These are phyloP conservation scores for Fomitopsis schrenkii DNA, from an alignment of 1,284 basidiomycete genomes.

Conservation along the genomic window DNA sequence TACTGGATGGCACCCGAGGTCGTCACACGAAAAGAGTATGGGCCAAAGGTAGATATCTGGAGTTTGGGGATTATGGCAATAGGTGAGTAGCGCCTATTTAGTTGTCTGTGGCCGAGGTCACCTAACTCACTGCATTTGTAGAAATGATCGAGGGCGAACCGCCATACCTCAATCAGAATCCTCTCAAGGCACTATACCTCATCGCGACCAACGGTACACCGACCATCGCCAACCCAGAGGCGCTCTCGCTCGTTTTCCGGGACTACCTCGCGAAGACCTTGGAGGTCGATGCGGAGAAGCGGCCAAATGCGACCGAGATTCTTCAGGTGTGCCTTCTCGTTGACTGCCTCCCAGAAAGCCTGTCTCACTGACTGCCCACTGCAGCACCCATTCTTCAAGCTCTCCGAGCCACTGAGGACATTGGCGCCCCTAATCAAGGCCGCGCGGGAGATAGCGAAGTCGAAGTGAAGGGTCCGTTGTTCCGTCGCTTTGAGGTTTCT, in stretches of 20 bases:
- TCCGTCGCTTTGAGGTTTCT: neutral
- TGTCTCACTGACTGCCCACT: neutral
- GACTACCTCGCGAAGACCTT: constrained; percentile 90
- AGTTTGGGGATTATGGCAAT: constrained; percentile 99
- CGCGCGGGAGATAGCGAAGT: constrained; percentile 80
- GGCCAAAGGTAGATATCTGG: constrained; percentile 99
- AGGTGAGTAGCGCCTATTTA: constrained; percentile 40
- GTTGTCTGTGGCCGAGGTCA: no score
- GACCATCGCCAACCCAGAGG: constrained; percentile 93
- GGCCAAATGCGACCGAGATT: constrained; percentile 84
- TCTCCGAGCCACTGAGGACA: constrained; percentile 83
- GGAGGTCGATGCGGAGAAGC: constrained; percentile 92
- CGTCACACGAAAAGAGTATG: constrained; percentile 97
- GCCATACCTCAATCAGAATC: constrained; percentile 96
- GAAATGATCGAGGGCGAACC: constrained; percentile 98
- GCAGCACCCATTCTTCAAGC: constrained; percentile 87
- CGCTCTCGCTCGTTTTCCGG: constrained; percentile 81
- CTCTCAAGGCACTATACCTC: constrained; percentile 90
- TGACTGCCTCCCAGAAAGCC: neutral
- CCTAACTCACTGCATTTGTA: neutral
- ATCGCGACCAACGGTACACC: constrained; percentile 99
- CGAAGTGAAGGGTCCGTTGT: constrained; percentile 33
- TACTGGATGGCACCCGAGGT: constrained; percentile 99
- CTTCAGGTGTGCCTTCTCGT: constrained; percentile 52
- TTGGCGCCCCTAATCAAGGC: constrained; percentile 92